A percentile compares a stretch with the other conserved stretches of the same genome.
phyloP scores from a whole-genome alignment of 2,329 filamentous ascomycete species.

The Aspergillus tanneri region DNA sequence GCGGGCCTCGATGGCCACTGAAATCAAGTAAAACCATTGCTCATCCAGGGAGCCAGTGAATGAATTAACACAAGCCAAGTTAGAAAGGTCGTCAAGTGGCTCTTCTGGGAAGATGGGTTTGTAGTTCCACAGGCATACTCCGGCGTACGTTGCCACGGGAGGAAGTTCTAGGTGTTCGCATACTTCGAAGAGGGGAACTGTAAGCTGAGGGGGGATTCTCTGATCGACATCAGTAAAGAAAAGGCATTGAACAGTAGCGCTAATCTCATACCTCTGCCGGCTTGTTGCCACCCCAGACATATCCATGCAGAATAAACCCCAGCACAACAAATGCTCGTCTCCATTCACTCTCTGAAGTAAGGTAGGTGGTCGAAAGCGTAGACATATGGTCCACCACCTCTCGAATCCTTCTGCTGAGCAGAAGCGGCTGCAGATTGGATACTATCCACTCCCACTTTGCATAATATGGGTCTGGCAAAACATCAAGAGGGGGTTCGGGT shows the following conservation, averaged over 20 bases:
- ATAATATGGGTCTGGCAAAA: slow-evolving; percentile 87
- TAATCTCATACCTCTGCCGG: slow-evolving; percentile 64
- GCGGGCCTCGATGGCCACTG: slow-evolving; percentile 90
- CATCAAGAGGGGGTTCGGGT: slow-evolving; percentile 71
- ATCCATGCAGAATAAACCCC: slow-evolving; percentile 76
- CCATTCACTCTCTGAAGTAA: slow-evolving; percentile 87
- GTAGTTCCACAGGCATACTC: slow-evolving; percentile 94
- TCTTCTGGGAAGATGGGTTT: slow-evolving; percentile 85
- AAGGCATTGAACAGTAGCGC: background rate
- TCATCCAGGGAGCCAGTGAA: slow-evolving; percentile 95
- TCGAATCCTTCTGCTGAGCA: slow-evolving; percentile 80
- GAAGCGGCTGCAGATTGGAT: slow-evolving; percentile 79
- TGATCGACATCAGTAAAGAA: slow-evolving; percentile 28
- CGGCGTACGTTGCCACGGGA: slow-evolving; percentile 90
- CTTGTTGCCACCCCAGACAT: slow-evolving; percentile 81
- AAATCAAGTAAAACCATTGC: slow-evolving; percentile 98
- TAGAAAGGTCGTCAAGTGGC: slow-evolving; percentile 77
- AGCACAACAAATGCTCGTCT: slow-evolving; percentile 78
- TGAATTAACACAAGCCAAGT: slow-evolving; percentile 81
- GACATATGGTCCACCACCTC: slow-evolving; percentile 77
- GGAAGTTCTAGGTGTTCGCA: slow-evolving; percentile 79
- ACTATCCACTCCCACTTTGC: slow-evolving; percentile 88
- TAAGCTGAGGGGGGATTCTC: slow-evolving; percentile 74
- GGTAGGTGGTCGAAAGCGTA: slow-evolving; percentile 75
- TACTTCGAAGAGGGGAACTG: slow-evolving; percentile 75